Base-by-base conservation (phyloP, 805 yeast species). In the Spencermartinsiella europaea region DNA sequence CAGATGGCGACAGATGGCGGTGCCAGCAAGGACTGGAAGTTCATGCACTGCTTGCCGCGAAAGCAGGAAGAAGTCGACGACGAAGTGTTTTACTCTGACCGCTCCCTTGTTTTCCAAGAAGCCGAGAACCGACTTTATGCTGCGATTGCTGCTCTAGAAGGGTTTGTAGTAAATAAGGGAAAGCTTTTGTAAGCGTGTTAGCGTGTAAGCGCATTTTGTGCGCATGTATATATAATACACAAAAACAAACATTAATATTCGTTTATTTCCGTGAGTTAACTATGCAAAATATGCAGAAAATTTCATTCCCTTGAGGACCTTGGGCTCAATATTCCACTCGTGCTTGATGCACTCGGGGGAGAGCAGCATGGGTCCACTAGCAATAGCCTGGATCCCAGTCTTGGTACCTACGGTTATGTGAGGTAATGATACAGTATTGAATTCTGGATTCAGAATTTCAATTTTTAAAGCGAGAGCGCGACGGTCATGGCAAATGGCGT, bases 21-120 rank as follows among this genome's bases (percentile, higher is more conserved):
- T 38, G 83, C 85, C 38, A 74, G 74, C 47, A 44, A 71, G 15
- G 68, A 77, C 61, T 91, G 91, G 85, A 87, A 80, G 64, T 93
- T 93, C 69, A 90, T 93, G 98, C 99, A 93, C 66, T 93, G 99
- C 67, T 74, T 93, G 56, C 99, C 99, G 54, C 83, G 99, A 69
- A 96, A 93, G 58, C 76, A 79, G 21, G 96, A 90, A 65, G 99
- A 93, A 68, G 99, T 93, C 33, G 76, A 80, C 34, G 99, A 93
- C 65, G 95, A 85, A 38, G 93, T 93, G 1, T 93, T 93, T 63
- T 91, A 91, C 69, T 72, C 89, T 45, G 80, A 80, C 28, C 76
- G 79, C 56, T 87, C 96, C 2, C 69, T 93, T 47, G 99, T 93
- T 2, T 93, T 93, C 67, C 83, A 81, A 57, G 97, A 93, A 71